Evolutionary conservation across 257 asterid species (phyloP).

Genomic region (Salvia hispanica): DNA sequence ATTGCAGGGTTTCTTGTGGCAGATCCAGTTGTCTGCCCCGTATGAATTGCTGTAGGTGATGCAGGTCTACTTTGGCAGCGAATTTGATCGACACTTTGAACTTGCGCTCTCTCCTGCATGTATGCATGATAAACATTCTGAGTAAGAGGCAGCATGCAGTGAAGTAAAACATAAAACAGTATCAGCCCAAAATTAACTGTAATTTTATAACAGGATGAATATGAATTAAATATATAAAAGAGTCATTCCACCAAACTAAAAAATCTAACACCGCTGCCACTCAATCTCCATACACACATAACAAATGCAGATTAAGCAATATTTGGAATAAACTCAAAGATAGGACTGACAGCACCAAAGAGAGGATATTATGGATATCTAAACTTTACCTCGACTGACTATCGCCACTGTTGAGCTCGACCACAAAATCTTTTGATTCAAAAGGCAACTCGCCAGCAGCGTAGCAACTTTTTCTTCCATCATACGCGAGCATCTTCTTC

Average conservation of each 20-base stretch:
- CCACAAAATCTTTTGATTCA: constrained; percentile 55
- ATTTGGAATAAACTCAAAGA: background rate
- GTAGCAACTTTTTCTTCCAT: constrained; percentile 73
- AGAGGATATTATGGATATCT: background rate
- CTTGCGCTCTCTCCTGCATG: constrained; percentile 59
- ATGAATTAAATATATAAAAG: no score
- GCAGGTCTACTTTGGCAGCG: constrained; percentile 62
- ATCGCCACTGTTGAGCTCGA: constrained; percentile 43
- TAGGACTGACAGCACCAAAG: no score
- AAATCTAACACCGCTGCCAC: no score
- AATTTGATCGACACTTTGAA: constrained; percentile 61
- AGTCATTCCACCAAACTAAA: background rate
- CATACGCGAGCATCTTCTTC: constrained; percentile 52
- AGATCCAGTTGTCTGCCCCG: constrained; percentile 51
- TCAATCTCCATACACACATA: no score
- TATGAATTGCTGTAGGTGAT: constrained; percentile 57
- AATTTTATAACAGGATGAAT: no score
- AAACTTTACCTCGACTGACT: constrained; percentile 40
- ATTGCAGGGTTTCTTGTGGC: constrained; percentile 74
- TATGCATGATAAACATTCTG: constrained; percentile 6
- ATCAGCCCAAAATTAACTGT: background rate
- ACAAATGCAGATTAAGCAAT: background rate
- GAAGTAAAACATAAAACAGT: background rate
- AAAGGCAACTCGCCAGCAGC: constrained; percentile 75
- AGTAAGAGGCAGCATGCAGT: background rate